Percentiles rank a stretch among this genome's conserved stretches.
Conservation (phyloP, 805 yeast species). For the Hanseniaspora thailandica region DNA sequence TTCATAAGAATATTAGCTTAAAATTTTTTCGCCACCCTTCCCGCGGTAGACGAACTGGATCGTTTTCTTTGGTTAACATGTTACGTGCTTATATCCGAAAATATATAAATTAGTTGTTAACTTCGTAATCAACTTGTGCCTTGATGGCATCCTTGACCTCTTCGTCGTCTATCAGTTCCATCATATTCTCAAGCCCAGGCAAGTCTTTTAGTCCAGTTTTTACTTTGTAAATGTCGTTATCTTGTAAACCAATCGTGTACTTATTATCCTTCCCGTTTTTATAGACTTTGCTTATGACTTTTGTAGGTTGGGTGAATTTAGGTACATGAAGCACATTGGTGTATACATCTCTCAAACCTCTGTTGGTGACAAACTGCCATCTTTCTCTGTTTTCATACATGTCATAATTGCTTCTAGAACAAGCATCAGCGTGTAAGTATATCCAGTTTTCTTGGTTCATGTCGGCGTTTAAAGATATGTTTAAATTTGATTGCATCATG, state of each 20-base stretch:
- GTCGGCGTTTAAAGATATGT: constrained; percentile 18
- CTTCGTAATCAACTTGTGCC: constrained; percentile 5
- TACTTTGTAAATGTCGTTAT: constrained; percentile 37
- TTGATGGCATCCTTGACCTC: constrained; percentile 21
- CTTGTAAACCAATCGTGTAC: constrained; percentile 31
- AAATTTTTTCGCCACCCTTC: not conserved
- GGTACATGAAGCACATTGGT: constrained; percentile 77
- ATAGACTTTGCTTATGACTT: constrained; percentile 21
- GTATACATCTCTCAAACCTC: constrained; percentile 67
- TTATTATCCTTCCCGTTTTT: constrained; percentile 24
- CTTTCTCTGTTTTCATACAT: constrained; percentile 47
- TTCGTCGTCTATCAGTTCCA: constrained; percentile 46
- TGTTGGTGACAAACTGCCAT: constrained; percentile 32
- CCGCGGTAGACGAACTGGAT: not conserved
- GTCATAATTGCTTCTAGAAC: constrained; percentile 56
- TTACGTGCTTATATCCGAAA: not conserved
- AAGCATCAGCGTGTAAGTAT: constrained; percentile 69
- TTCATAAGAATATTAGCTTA: not conserved
- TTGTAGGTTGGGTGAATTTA: constrained; percentile 57
- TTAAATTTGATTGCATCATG: constrained; percentile 22
- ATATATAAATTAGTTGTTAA: not conserved
- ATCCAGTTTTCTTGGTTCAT: constrained; percentile 70
- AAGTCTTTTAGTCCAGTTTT: constrained; percentile 55
- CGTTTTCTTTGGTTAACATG: not conserved
- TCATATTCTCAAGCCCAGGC: constrained; percentile 42